Evolutionary conservation across 352 stramenopile species (phyloP), one percentile per base, ranked within the genome.

Genomic region (Pythium diclinum): DNA sequence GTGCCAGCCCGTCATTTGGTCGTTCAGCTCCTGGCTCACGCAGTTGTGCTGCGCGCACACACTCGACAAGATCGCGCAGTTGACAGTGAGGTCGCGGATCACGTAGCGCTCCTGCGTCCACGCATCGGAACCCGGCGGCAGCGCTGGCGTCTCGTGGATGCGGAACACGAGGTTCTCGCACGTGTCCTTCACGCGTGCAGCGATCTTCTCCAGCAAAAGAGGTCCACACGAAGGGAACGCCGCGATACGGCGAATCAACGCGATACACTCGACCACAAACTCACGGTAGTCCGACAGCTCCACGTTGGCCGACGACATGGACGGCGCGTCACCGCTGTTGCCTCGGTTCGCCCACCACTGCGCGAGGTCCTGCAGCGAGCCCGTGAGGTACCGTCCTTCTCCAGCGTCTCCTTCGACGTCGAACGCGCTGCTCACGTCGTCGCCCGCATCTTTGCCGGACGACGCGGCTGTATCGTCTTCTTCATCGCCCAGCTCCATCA

Each of bases 351-450:
- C 82, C 52, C 71, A 75, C 63, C 83, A 69, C 56, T 94, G 85
- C 6, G 79, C 85, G 9, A 92, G 66, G 58, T 94, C 85, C 42
- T 92, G 83, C 7, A 91, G 69, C 1, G 85, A 89, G 0, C 75
- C 78, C 1, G 79, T 84, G 8, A 79, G 71, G 47, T 87, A 89
- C 0, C 65, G 64, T 23, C 64, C 52, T 30, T 65, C 57, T 6
- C 56, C 51, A 16, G 56, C 56, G 55, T 69, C 63, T 21, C 63
- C 61, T 63, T 79, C 73, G 25, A 87, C 66, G 28, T 83, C 53
- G 36, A 77, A 36, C 5, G 61, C 72, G 6, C 40, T 47, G 40
- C 40, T 47, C 40, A 56, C 51, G 23, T 87, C 76, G 38, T 84
- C 71, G 0, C 80, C 79, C 1, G 83, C 75, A 13, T 73, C 53